Evolutionary conservation across 2,329 filamentous ascomycete genomes (phyloP), one percentile per base, ranked within the genome.

Genomic region (Botrytis paeoniae): DNA sequence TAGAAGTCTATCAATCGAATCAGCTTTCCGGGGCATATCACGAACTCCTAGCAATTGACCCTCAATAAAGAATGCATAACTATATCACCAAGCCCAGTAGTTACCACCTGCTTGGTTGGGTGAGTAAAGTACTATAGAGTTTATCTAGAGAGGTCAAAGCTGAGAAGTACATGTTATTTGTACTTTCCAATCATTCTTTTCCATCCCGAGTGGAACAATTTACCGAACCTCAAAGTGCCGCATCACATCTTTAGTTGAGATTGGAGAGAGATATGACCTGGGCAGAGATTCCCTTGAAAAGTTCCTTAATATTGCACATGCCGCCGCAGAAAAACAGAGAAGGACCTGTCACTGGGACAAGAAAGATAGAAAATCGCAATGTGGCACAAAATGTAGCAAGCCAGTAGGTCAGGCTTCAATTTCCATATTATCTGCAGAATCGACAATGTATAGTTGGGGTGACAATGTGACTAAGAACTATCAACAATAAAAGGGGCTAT

Each of bases 291-390:
- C 6, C 12, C 5, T 51, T n/a, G 5, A n/a, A 18, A 16, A 8
- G 16, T 3, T 57, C 14, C n/a, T 57, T 0, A 57, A 4, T 29
- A 29, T 2, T 29, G 14, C 6, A 57, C 6, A 14, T 18, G 18
- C 51, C 6, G 14, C 7, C 6, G 6, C 12, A 1, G 14, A 32
- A 57, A 9, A 3, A 3, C 3, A 10, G 7, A 1, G 4, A 1
- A 57, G 16, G 6, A 18, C 4, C n/a, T 54, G 2, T 16, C 14
- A 18, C 6, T 29, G 14, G 16, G 14, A 54, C 6, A 7, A 2
- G n/a, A 6, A 54, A 29, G n/a, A 57, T 18, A 4, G 3, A 57
- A 57, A 8, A 18, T 29, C 14, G 7, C 6, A 29, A 32, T 57
- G 14, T 29, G 3, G 51, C n/a, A 57, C 14, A 18, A 18, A 18